phyloP scores from a whole-genome alignment of 2,329 filamentous ascomycete species.

The Fusarium sororula region DNA sequence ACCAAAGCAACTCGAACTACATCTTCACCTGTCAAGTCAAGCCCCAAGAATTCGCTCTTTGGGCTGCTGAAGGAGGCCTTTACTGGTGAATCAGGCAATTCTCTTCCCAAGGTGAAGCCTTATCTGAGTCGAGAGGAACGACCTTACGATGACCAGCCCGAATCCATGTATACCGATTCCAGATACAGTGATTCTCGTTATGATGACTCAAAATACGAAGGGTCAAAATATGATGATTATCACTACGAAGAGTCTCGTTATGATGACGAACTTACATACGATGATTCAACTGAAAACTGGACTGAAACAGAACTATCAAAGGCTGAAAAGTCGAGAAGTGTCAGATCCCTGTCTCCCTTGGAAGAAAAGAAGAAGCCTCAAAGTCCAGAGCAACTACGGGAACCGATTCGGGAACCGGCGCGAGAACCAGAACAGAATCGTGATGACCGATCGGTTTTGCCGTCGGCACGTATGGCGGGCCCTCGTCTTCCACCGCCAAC shows the following conservation, averaged over 20 bases:
- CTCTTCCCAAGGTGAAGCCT: conserved; percentile 55
- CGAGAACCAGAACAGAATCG: conserved; percentile 2
- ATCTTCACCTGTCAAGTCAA: conserved; percentile 59
- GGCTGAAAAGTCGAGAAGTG: conserved; percentile 16
- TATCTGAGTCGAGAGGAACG: conserved; percentile 61
- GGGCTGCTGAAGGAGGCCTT: conserved; percentile 70
- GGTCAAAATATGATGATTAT: conserved; percentile 28
- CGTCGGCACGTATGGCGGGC: conserved; percentile 43
- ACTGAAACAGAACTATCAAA: conserved; percentile 39
- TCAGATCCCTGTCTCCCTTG: conserved; percentile 30
- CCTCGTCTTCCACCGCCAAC: conserved; percentile 59
- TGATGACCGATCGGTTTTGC: conserved; percentile 30
- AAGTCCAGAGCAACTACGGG: neutral
- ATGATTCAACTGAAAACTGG: conserved; percentile 40
- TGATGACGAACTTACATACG: conserved; percentile 34
- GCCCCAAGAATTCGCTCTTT: conserved; percentile 61
- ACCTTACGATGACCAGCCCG: conserved; percentile 41
- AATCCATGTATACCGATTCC: conserved; percentile 37
- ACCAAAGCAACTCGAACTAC: conserved; percentile 63
- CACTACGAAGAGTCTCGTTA: conserved; percentile 28
- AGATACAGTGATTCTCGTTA: conserved; percentile 30
- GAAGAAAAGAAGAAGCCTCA: conserved; percentile 34
- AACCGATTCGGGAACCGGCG: neutral
- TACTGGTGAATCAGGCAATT: conserved; percentile 65
- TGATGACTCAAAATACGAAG: conserved; percentile 30